Evolutionary conservation across 257 asterid species (phyloP), one percentile per base, ranked within the genome.

Genomic region (Orobanche coerulescens): DNA sequence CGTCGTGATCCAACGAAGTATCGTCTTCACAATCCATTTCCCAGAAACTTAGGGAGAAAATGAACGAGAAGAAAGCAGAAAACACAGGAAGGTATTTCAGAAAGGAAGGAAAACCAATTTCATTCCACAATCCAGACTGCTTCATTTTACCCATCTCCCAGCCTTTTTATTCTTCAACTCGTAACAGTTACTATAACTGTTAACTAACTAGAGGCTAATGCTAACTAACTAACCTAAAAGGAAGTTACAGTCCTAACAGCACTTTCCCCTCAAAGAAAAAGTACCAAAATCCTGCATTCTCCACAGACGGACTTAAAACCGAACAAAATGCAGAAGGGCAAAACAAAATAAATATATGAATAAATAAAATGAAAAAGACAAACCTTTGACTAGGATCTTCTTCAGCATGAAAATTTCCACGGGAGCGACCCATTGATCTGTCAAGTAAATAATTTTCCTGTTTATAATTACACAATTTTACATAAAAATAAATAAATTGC

Each of bases 371-470:
- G n/a, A 11, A 43, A 31, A 64, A 49, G 18, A 26, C 39, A 64
- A 71, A 88, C 96, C 96, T 88, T 67, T 86, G 95, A 64, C 78
- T 80, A 63, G 81, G 94, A 82, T 88, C 96, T 64, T 85, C 96
- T 46, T 82, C 94, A 37, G 90, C 72, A 42, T 84, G 88, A 47
- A 86, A 86, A 71, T 84, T 89, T 49, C 91, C 87, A 61, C 94
- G 95, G 67, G 95, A 89, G 43, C 96, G 85, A 64, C 96, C 96
- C 96, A 89, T 88, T 66, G 67, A 74, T 71, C 67, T 73, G 66
- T 70, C 64, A 43, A 66, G 33, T 19, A 48, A 34, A 60, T 13
- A 11, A 13, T 18, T 25, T 65, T 58, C 53, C 28, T 30, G 57
- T 11, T 33, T 31, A 55, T 44, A 53, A 49, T 49, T 40, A 74